Evolutionary conservation across 2,329 filamentous ascomycete species (phyloP).

Genomic region (Fusarium sp.): DNA sequence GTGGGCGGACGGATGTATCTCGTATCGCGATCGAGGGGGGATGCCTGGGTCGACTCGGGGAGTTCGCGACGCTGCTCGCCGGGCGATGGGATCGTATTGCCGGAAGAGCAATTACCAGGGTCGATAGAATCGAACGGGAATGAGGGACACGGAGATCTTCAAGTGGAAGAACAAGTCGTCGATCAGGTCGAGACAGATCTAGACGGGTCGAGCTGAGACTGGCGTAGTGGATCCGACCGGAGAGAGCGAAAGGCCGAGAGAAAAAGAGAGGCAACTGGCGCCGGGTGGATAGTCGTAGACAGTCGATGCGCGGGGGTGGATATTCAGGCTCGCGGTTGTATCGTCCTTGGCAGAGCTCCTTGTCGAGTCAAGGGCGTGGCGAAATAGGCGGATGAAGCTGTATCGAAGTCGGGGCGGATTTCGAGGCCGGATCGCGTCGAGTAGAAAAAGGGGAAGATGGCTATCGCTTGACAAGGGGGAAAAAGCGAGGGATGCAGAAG

Average conservation of each 20-base stretch:
- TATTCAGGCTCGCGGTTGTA: slow-evolving; percentile 36
- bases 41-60: slow-evolving; percentile 8
- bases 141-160: neutral
- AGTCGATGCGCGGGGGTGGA: slow-evolving; percentile 39
- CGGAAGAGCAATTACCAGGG: neutral
- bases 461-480: slow-evolving; percentile 12
- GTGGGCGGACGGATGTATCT: slow-evolving; percentile 8
- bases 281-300: slow-evolving; percentile 25
- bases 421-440: slow-evolving; percentile 8
- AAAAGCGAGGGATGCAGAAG: slow-evolving; percentile 34
- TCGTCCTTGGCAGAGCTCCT: slow-evolving; percentile 11
- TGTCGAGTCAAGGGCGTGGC: neutral
- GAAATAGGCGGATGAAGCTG: neutral
- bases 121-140: slow-evolving; percentile 1
- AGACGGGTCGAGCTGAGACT: slow-evolving; percentile 6
- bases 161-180: neutral
- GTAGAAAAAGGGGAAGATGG: slow-evolving; percentile 14
- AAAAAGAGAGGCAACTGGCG: slow-evolving; percentile 32
- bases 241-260: slow-evolving; percentile 24
- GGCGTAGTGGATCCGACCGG: slow-evolving; percentile 26
- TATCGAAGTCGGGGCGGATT: neutral
- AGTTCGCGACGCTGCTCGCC: slow-evolving; percentile 5
- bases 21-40: slow-evolving; percentile 6
- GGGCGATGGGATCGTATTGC: neutral
- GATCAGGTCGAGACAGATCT: slow-evolving; percentile 1